Evolutionary conservation across 2,329 filamentous ascomycete species (phyloP), one percentile per base, ranked within the genome.

Genomic region (Pezicula carpinea): DNA sequence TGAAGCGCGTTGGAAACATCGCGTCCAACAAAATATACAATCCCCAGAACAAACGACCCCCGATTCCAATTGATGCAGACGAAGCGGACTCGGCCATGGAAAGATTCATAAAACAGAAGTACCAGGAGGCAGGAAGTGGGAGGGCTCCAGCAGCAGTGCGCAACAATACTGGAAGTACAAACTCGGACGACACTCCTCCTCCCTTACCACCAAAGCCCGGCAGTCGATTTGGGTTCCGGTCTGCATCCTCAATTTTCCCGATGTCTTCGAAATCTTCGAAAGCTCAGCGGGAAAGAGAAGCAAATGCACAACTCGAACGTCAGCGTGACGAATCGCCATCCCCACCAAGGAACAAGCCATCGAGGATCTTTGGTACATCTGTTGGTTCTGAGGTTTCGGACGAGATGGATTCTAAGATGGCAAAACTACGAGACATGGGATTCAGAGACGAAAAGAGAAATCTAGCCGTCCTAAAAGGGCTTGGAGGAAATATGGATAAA

Each of bases 1-100:
- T 99, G 93, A 93, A 88, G 71, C 86, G 85, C 62, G 85, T 89
- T 59, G 93, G 93, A 61, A 99, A 99, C 64, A 69, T 76, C 41
- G 77, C 82, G 34, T 95, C 89, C 47, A 99, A 99, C 73, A 85
- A 86, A 65, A 80, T 82, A 49, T 96, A 89, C 71, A 99, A 99
- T 63, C 86, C 93, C 22, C 80, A 86, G 57, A 90, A 88, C 67
- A 80, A 86, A 58, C 87, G 83, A 59, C 84, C 93, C 2, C 81
- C 92, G 4, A 83, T 96, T 14, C 91, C 93, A 1, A 77, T 96
- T 58, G 93, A 97, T 62, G 82, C 82, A 33, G 93, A 99, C 68
- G 91, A 97, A 70, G 87, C 87, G 41, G 92, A 99, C 64, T 86
- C 88, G 10, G 89, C 87, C 22, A 93, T 99, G 86, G 93, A 99